These are phyloP conservation scores for Rhizopus microsporus DNA, from an alignment of 371 early-diverging fungal genomes.

Conservation along the genomic window DNA sequence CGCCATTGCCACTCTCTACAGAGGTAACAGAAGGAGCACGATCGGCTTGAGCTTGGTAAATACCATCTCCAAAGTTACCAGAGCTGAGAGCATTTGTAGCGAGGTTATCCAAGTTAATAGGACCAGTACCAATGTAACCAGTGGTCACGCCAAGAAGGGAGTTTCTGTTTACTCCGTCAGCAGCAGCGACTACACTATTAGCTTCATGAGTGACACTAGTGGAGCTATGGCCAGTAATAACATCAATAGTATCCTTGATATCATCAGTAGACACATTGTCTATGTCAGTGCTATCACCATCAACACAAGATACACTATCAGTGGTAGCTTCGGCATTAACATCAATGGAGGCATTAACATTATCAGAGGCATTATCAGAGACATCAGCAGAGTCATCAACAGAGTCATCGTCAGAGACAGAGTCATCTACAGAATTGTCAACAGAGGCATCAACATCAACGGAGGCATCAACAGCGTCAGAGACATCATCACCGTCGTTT, in stretches of 20 bases:
- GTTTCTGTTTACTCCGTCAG: too few relatives aligned
- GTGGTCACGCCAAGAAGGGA: too few relatives aligned
- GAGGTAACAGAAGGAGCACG: too few relatives aligned
- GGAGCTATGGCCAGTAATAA: too few relatives aligned
- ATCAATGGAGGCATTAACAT: background rate
- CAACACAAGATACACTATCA: background rate
- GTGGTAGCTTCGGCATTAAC: background rate
- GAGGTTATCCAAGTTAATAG: too few relatives aligned
- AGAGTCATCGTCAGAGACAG: background rate
- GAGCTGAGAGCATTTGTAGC: too few relatives aligned
- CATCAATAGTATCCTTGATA: background rate
- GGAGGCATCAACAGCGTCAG: conserved; percentile 1
- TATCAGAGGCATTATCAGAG: background rate
- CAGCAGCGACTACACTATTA: too few relatives aligned
- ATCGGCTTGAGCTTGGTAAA: too few relatives aligned
- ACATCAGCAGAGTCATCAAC: background rate
- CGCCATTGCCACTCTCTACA: too few relatives aligned
- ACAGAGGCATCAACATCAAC: conserved; percentile 13
- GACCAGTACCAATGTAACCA: too few relatives aligned
- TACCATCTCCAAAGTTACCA: too few relatives aligned
- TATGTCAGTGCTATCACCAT: background rate
- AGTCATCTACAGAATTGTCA: background rate
- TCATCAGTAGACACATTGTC: background rate
- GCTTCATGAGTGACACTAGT: too few relatives aligned
- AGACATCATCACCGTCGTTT: background rate